Evolutionary conservation across 306 rosid genomes (phyloP).

Genomic region (Vicia sativa): DNA sequence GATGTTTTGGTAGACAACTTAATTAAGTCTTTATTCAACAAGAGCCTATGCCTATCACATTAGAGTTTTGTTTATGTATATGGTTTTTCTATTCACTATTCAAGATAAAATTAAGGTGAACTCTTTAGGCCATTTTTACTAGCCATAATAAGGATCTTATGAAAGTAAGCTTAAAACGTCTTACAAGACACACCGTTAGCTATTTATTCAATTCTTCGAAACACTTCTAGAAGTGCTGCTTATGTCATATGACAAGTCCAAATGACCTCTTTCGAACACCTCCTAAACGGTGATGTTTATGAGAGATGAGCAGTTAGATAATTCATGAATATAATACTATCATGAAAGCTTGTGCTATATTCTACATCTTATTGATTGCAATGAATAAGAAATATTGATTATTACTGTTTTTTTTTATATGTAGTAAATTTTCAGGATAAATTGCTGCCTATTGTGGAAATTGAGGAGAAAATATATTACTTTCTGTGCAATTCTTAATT

Average conservation of each 20-base stretch:
- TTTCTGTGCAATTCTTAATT: slow-evolving; percentile 2
- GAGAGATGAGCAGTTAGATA: slow-evolving; percentile 24
- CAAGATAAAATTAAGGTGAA: slow-evolving; percentile 1
- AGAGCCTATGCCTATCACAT: slow-evolving; percentile 7
- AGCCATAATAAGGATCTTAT: background rate
- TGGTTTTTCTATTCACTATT: background rate
- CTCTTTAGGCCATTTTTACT: background rate
- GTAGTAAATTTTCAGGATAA: slow-evolving; percentile 2
- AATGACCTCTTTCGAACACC: background rate
- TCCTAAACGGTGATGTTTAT: background rate
- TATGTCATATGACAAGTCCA: background rate
- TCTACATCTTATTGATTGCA: background rate
- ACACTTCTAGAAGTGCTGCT: background rate
- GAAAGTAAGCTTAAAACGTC: background rate
- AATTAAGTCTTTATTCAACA: background rate
- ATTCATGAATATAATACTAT: slow-evolving; percentile 1
- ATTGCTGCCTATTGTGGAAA: slow-evolving; percentile 1
- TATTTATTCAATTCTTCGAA: background rate
- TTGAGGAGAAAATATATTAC: slow-evolving; percentile 2
- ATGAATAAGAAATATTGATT: slow-evolving; percentile 1
- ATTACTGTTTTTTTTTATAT: background rate
- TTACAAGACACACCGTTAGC: background rate
- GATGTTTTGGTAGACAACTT: slow-evolving; percentile 7
- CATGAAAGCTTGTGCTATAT: background rate
- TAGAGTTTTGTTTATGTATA: background rate